phyloP scores from a whole-genome alignment of 2,329 filamentous ascomycete genomes.

The Thelonectria discophora region DNA sequence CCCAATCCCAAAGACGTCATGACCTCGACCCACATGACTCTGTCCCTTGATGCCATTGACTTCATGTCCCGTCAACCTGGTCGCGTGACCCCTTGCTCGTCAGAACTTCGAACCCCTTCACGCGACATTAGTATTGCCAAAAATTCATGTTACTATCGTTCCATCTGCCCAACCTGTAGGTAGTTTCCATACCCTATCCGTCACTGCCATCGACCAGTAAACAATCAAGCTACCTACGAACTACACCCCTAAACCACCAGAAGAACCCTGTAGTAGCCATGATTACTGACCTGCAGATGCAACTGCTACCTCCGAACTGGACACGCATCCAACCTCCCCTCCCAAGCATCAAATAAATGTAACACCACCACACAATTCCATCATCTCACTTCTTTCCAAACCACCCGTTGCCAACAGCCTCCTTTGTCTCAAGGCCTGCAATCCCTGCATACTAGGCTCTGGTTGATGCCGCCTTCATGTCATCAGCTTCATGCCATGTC shows the following conservation, averaged over 20 bases:
- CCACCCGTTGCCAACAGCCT: background rate
- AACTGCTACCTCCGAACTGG: slow-evolving; percentile 14
- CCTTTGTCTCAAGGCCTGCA: slow-evolving; percentile 2
- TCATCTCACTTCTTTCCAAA: slow-evolving; percentile 32
- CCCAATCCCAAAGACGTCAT: background rate
- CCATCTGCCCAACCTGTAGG: slow-evolving; percentile 3
- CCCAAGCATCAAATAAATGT: slow-evolving; percentile 30
- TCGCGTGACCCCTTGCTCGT: no score
- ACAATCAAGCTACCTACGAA: slow-evolving; percentile 11
- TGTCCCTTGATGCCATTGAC: background rate
- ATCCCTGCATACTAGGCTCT: background rate
- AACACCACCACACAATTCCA: slow-evolving; percentile 24
- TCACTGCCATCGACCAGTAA: slow-evolving; percentile 13
- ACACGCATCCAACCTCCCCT: slow-evolving; percentile 36
- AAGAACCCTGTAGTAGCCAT: slow-evolving; percentile 12
- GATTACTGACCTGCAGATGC: slow-evolving; percentile 20
- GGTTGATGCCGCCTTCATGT: background rate
- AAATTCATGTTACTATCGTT: background rate
- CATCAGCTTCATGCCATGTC: background rate
- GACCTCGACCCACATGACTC: background rate
- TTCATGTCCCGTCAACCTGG: background rate
- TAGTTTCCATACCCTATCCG: slow-evolving; percentile 11
- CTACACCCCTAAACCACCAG: slow-evolving; percentile 7
- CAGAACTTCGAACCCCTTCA: background rate
- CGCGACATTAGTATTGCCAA: background rate